phyloP scores from a whole-genome alignment of 192 early-diverging fungal species.

The Rhizophagus sp. region DNA sequence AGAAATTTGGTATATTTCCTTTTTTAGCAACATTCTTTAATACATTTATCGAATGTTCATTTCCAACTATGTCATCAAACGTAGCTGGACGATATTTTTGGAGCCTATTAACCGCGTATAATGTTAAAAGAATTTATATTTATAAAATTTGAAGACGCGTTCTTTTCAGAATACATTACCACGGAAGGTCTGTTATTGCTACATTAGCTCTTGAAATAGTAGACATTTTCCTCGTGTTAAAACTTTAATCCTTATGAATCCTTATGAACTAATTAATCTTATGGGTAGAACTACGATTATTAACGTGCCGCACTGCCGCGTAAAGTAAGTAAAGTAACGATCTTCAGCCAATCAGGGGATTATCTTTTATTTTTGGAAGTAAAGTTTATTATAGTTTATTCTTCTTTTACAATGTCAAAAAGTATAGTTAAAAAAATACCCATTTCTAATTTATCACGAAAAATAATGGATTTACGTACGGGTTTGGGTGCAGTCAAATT shows the following conservation, averaged over 20 bases:
- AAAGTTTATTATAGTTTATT: too few species aligned
- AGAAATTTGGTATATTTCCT: neutral
- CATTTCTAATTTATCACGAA: neutral
- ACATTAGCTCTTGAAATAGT: neutral
- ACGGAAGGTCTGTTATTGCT: neutral
- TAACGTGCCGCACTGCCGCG: too few species aligned
- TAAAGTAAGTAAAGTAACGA: too few species aligned
- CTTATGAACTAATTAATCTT: too few species aligned
- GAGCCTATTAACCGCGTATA: neutral
- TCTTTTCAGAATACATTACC: neutral
- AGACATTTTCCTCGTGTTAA: neutral
- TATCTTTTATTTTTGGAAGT: too few species aligned
- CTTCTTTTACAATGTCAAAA: neutral
- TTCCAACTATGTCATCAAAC: neutral
- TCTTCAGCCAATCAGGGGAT: too few species aligned
- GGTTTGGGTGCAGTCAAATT: constrained; percentile 53
- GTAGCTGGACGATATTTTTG: constrained; percentile 2
- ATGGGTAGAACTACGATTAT: too few species aligned
- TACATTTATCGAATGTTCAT: neutral
- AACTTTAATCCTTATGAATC: neutral
- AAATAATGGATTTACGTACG: constrained; percentile 39
- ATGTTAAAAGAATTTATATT: neutral
- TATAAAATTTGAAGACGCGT: neutral
- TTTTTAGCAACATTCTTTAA: neutral
- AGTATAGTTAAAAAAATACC: neutral